phyloP scores from a whole-genome alignment of 2,329 filamentous ascomycete species.

The Fusarium caatingaense region DNA sequence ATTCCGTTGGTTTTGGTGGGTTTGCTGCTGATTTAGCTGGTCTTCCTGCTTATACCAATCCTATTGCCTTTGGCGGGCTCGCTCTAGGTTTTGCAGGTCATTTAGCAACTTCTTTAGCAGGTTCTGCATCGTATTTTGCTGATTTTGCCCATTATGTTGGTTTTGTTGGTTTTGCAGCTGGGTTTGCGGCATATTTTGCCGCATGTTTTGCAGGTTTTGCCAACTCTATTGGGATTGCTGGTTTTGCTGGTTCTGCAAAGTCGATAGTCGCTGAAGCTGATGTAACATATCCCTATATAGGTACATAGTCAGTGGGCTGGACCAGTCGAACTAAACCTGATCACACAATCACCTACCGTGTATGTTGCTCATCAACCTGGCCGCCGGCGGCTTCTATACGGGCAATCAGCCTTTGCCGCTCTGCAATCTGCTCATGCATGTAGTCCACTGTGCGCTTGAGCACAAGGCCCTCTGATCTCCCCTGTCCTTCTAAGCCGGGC shows the following conservation, averaged over 20 bases:
- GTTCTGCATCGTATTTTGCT: too few species aligned
- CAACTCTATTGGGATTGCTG: not conserved
- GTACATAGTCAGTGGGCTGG: slow-evolving; percentile 17
- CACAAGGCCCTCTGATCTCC: slow-evolving; percentile 87
- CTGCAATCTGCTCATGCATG: slow-evolving; percentile 69
- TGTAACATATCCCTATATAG: slow-evolving; percentile 31
- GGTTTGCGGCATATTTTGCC: too few species aligned
- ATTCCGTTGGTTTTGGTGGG: not conserved
- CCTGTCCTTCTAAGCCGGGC: slow-evolving; percentile 84
- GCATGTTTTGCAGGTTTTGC: too few species aligned
- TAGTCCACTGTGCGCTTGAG: slow-evolving; percentile 76
- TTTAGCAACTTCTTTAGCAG: too few species aligned
- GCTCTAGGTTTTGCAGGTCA: too few species aligned
- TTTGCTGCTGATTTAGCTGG: not conserved
- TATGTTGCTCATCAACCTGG: slow-evolving; percentile 61
- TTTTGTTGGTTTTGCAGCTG: too few species aligned
- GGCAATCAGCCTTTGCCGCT: slow-evolving; percentile 67
- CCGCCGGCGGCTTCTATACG: slow-evolving; percentile 70
- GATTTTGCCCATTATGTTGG: too few species aligned
- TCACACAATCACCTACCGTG: slow-evolving; percentile 51
- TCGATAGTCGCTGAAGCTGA: slow-evolving; percentile 18
- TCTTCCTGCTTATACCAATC: not conserved
- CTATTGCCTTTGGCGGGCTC: too few species aligned
- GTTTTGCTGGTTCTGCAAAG: not conserved
- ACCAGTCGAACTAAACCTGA: not conserved